These are phyloP conservation scores for Rhizopus delemar DNA, from an alignment of 371 early-diverging fungal genomes.

Conservation along the genomic window DNA sequence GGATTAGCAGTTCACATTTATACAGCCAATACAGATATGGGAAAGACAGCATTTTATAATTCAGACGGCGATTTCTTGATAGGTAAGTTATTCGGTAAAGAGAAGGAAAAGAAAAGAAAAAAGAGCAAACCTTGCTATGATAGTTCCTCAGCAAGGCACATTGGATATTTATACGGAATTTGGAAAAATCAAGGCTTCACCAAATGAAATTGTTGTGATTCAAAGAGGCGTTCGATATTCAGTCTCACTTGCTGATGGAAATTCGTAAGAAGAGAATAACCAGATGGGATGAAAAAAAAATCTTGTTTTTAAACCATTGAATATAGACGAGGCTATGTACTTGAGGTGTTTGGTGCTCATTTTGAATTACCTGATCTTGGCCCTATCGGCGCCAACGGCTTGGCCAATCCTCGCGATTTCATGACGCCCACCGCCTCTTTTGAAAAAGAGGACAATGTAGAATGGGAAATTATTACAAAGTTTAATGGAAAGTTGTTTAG, in stretches of 20 bases:
- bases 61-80: slow-evolving; percentile 93
- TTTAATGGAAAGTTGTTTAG: slow-evolving; percentile 79
- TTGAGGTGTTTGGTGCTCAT: slow-evolving; percentile 86
- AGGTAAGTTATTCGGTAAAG: slow-evolving; percentile 48
- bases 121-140: background rate
- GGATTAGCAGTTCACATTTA: slow-evolving; percentile 91
- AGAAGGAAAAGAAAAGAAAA: background rate
- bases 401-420: slow-evolving; percentile 95
- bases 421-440: slow-evolving; percentile 83
- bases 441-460: slow-evolving; percentile 58
- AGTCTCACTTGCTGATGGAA: slow-evolving; percentile 80
- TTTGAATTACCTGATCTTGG: slow-evolving; percentile 96
- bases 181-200: slow-evolving; percentile 81
- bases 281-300: no score
- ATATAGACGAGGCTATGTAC: slow-evolving; percentile 83
- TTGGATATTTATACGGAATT: slow-evolving; percentile 92
- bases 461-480: slow-evolving; percentile 78
- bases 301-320: no score
- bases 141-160: slow-evolving; percentile 92
- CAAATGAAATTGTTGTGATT: slow-evolving; percentile 93
- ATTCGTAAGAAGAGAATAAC: slow-evolving; percentile 47
- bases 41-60: slow-evolving; percentile 77
- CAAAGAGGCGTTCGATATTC: slow-evolving; percentile 89
- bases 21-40: slow-evolving; percentile 77
- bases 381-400: slow-evolving; percentile 95